These are phyloP conservation scores for Amaranthus hypochondriacus DNA, from an alignment of 148 eudicot genomes.

Conservation along the genomic window DNA sequence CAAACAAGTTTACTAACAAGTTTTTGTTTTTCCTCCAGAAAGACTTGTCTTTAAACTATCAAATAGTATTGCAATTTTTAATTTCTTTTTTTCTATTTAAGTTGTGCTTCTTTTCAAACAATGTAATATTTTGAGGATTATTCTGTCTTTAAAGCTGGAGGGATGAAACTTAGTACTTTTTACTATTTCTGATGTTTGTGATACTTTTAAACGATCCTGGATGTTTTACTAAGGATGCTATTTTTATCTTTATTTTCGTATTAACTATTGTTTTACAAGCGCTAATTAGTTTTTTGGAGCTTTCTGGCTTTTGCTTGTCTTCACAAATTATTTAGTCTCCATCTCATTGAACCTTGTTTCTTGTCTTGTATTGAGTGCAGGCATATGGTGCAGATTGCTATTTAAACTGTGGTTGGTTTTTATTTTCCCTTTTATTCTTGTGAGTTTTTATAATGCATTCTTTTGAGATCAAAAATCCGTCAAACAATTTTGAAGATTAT, in stretches of 20 bases:
- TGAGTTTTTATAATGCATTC: too few relatives aligned
- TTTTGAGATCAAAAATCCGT: too few relatives aligned
- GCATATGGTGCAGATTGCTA: too few relatives aligned
- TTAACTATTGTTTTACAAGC: conserved; percentile 1
- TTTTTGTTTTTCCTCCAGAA: conserved; percentile 38
- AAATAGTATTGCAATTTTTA: conserved; percentile 34
- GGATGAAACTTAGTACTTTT: conserved; percentile 22
- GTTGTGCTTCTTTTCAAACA: conserved; percentile 21
- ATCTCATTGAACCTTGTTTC: neutral
- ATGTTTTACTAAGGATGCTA: conserved; percentile 29
- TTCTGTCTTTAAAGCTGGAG: conserved; percentile 31
- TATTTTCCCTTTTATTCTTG: too few relatives aligned
- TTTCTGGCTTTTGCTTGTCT: too few relatives aligned
- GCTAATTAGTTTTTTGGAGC: too few relatives aligned
- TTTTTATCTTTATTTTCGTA: conserved; percentile 12
- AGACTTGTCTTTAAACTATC: conserved; percentile 34
- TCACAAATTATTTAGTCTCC: too few relatives aligned
- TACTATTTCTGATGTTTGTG: conserved; percentile 18
- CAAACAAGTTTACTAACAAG: conserved; percentile 57
- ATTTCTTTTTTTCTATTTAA: conserved; percentile 12
- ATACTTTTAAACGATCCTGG: conserved; percentile 29
- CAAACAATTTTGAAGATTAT: too few relatives aligned
- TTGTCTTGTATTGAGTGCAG: neutral
- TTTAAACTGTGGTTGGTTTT: too few relatives aligned
- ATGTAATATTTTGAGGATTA: conserved; percentile 35